These are phyloP conservation scores for Colletotrichum kahawae DNA, from an alignment of 2,329 filamentous ascomycete genomes.

Conservation along the genomic window DNA sequence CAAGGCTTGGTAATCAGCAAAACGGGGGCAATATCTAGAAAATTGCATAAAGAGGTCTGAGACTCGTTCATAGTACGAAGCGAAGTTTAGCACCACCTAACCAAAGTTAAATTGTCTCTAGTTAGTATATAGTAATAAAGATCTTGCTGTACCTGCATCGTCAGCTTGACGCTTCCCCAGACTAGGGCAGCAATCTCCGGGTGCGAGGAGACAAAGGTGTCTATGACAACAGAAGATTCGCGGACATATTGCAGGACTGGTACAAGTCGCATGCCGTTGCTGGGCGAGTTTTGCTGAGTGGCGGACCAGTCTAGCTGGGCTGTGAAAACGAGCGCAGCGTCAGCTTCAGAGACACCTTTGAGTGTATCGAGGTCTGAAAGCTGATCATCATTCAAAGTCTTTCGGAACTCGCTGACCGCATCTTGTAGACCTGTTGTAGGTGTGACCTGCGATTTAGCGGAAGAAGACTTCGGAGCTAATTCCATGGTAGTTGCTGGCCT, in stretches of 20 bases:
- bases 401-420: not conserved
- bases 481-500: not conserved
- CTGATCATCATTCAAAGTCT: fast-evolving
- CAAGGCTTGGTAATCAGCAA: not conserved
- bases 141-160: not conserved
- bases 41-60: not conserved
- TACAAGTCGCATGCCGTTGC: not conserved
- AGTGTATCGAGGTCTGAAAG: not conserved
- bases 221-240: not conserved
- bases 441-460: not conserved
- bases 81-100: not conserved
- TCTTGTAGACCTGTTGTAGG: not conserved
- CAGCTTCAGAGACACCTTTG: not conserved
- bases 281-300: not conserved
- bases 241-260: not conserved
- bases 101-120: not conserved
- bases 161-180: not conserved
- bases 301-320: not conserved
- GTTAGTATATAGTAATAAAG: not conserved
- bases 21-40: not conserved
- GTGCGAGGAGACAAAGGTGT: not conserved
- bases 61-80: not conserved
- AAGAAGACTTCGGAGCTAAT: not conserved
- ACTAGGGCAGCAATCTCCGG: not conserved
- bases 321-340: not conserved